These are phyloP conservation scores for Suillus subluteus DNA, from an alignment of 768 basidiomycete species.

Conservation along the genomic window DNA sequence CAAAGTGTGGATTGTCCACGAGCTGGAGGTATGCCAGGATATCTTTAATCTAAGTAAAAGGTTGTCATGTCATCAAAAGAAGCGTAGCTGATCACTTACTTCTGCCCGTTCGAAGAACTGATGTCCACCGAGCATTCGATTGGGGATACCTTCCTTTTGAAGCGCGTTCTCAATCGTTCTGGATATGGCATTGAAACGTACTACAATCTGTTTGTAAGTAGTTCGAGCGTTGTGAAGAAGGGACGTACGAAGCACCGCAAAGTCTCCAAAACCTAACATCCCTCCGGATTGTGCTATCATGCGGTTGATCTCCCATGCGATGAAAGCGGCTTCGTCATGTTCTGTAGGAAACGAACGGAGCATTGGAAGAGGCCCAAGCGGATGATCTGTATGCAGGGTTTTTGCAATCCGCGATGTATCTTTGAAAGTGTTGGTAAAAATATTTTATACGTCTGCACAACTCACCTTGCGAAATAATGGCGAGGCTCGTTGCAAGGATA, in stretches of 20 bases:
- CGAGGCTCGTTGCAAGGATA: constrained; percentile 72
- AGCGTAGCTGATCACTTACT: constrained; percentile 38
- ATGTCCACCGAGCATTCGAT: constrained; percentile 74
- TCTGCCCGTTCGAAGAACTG: constrained; percentile 88
- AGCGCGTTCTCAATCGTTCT: constrained; percentile 74
- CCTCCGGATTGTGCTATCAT: constrained; percentile 77
- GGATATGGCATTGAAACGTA: constrained; percentile 82
- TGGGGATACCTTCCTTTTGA: constrained; percentile 80
- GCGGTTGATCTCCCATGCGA: constrained; percentile 79
- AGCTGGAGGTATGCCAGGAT: constrained; percentile 82
- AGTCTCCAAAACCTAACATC: constrained; percentile 71
- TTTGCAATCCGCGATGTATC: constrained; percentile 80
- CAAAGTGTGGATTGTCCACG: constrained; percentile 69
- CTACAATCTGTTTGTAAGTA: constrained; percentile 38
- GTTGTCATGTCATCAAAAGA: not conserved
- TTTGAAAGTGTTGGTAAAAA: constrained; percentile 28
- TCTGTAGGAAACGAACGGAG: constrained; percentile 57
- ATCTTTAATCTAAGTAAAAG: constrained; percentile 66
- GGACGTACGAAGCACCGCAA: constrained; percentile 76
- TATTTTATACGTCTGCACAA: not conserved
- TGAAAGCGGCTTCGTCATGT: constrained; percentile 67
- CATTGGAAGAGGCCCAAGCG: constrained; percentile 60
- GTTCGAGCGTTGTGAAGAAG: constrained; percentile 5
- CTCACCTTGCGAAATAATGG: constrained; percentile 82
- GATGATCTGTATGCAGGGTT: constrained; percentile 69